Base-by-base conservation (phyloP, 768 basidiomycete species). In the Boletus rex-veris region DNA sequence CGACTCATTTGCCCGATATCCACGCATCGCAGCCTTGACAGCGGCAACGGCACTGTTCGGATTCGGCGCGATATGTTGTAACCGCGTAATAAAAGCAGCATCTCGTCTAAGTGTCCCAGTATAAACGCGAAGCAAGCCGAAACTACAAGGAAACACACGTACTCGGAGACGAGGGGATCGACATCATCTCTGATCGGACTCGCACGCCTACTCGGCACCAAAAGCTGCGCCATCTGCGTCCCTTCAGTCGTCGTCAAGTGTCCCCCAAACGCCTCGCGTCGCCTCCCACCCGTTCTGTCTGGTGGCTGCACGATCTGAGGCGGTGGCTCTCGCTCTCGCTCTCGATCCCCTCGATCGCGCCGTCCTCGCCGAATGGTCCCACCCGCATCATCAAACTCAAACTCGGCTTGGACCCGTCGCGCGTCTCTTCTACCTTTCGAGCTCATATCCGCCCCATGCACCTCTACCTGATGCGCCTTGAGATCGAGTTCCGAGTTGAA, bases 401-500 rank as follows among this genome's bases (percentile, higher is more conserved):
- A 83, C 16, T 73, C 74, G 0, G 79, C 83, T 53, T 84, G 79
- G 8, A 95, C 73, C 16, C 88, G 77, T 26, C 85, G 74, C 0
- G 83, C 84, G 19, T 87, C 87, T 53, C 78, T 83, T 59, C 80
- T 82, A 61, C 88, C 88, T 15, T 82, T 77, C 3, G 88, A 70
- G 15, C 78, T 82, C 85, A 90, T 85, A 31, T 84, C 84, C 1
- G 77, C 80, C 9, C 85, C 88, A 56, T 95, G 92, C 48, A 84
- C 86, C 49, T 90, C 85, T 10, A 98, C 86, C 73, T 88, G 86
- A 68, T 99, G 97, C 0, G 86, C 96, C 69, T 93, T 84, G 36
- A 98, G 82, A 66, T 99, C 97, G 11, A 99, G 74, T 14, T 82
- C 77, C 4, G 87, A 86, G 38, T 84, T 83, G 69, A 98, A 98